These are phyloP conservation scores for Apocynum venetum DNA, from an alignment of 257 asterid genomes.

Conservation along the genomic window DNA sequence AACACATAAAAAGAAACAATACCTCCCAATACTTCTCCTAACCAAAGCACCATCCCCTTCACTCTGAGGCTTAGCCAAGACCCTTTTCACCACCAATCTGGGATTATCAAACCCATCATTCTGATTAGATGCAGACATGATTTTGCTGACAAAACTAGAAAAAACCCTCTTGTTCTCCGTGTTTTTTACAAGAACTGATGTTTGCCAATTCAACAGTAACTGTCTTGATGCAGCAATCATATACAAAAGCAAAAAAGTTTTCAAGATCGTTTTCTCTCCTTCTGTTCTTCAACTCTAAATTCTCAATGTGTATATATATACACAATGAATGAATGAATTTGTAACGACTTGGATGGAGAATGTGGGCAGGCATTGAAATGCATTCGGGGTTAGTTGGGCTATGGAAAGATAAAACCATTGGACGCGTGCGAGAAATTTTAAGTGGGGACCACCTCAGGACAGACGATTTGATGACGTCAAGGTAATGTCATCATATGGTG, in stretches of 20 bases:
- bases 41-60: slow-evolving; percentile 84
- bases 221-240: slow-evolving; percentile 36
- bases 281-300: not conserved
- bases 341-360: not conserved
- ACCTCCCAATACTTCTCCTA: slow-evolving; percentile 94
- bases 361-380: not conserved
- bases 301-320: not conserved
- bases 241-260: slow-evolving; percentile 9
- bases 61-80: slow-evolving; percentile 62
- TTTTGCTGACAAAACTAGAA: slow-evolving; percentile 13
- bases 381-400: slow-evolving; percentile 6
- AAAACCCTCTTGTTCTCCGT: not conserved
- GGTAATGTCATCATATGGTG: slow-evolving; percentile 35
- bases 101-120: slow-evolving; percentile 45
- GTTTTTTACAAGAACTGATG: slow-evolving; percentile 10
- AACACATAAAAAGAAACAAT: not conserved
- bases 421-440: slow-evolving; percentile 1
- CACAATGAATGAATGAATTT: not conserved
- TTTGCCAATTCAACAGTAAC: slow-evolving; percentile 21
- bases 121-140: slow-evolving; percentile 48
- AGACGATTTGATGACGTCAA: slow-evolving; percentile 32
- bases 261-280: not conserved
- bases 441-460: slow-evolving; percentile 19
- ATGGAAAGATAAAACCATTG: not conserved
- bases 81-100: slow-evolving; percentile 61